A percentile compares a stretch with the other conserved stretches of the same genome.
Conservation (phyloP, 306 rosid species). For the Adenanthera pavonina region DNA sequence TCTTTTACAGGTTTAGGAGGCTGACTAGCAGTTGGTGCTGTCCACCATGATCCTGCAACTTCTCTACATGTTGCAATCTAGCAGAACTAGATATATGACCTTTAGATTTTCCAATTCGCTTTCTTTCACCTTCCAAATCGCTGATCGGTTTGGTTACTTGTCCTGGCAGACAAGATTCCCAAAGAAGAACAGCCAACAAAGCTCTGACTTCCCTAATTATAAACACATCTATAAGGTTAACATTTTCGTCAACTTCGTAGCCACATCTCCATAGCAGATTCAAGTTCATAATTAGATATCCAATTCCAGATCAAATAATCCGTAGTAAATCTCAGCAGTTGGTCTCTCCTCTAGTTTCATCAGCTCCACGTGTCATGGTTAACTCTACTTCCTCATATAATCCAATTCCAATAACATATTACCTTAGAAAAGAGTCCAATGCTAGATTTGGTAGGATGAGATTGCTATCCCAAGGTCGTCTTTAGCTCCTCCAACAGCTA, state of each 20-base stretch:
- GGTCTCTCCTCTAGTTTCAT: neutral
- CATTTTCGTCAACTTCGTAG: constrained; percentile 12
- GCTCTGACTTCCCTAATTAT: neutral
- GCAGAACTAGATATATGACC: neutral
- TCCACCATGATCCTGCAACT: neutral
- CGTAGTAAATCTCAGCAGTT: neutral
- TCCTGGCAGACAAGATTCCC: neutral
- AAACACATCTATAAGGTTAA: neutral
- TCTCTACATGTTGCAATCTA: neutral
- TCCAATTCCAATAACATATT: neutral
- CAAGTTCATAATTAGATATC: neutral
- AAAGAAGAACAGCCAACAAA: neutral
- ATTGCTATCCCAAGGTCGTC: neutral
- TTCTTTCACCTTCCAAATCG: neutral
- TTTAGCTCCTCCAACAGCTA: constrained; percentile 13
- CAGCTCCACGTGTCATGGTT: neutral
- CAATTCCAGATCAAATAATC: neutral
- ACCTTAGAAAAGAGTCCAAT: neutral
- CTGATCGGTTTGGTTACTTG: neutral
- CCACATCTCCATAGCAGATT: constrained; percentile 16
- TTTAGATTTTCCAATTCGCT: neutral
- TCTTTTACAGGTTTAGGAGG: neutral
- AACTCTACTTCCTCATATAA: neutral
- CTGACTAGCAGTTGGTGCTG: neutral
- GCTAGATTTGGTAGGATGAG: neutral